phyloP scores from a whole-genome alignment of 1,284 basidiomycete genomes.

The Mycosarcoma maydis region DNA sequence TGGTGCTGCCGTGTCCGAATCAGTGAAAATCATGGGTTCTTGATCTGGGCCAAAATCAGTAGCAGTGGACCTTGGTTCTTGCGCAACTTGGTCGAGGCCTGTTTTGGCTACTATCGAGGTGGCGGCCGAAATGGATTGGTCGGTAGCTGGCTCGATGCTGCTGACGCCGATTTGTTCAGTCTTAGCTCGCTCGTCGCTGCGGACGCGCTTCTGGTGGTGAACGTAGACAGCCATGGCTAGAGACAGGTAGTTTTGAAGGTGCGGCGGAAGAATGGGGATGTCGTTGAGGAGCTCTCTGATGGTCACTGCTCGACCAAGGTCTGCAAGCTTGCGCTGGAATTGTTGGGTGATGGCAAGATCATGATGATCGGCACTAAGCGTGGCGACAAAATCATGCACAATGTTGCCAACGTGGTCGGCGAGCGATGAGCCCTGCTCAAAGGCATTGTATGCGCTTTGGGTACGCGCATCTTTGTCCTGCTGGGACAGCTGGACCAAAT shows the following conservation, averaged over 20 bases:
- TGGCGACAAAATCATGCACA: slow-evolving; percentile 3
- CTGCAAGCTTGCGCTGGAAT: slow-evolving; percentile 4
- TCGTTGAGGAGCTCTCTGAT: slow-evolving; percentile 1
- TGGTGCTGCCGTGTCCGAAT: too few relatives aligned
- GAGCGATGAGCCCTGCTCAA: slow-evolving; percentile 2
- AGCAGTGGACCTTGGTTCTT: too few relatives aligned
- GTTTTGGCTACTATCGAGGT: too few relatives aligned
- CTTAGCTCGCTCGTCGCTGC: neutral
- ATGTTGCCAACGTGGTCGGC: slow-evolving; percentile 7
- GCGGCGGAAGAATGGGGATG: slow-evolving; percentile 3
- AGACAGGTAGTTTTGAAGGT: neutral
- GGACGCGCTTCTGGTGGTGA: neutral
- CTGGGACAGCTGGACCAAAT: neutral
- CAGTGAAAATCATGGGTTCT: too few relatives aligned
- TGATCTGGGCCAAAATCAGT: too few relatives aligned
- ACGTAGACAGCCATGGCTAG: slow-evolving; percentile 3
- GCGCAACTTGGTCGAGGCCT: neutral
- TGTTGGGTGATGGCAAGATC: slow-evolving; percentile 5
- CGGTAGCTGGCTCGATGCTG: too few relatives aligned
- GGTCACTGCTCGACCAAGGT: slow-evolving; percentile 1
- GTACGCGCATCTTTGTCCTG: slow-evolving; percentile 1
- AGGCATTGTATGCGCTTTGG: neutral
- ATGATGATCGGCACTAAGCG: neutral
- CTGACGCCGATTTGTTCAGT: too few relatives aligned
- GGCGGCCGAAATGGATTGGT: neutral